These are phyloP conservation scores for Pyrenophora graminea DNA, from an alignment of 2,329 filamentous ascomycete species.

Conservation along the genomic window DNA sequence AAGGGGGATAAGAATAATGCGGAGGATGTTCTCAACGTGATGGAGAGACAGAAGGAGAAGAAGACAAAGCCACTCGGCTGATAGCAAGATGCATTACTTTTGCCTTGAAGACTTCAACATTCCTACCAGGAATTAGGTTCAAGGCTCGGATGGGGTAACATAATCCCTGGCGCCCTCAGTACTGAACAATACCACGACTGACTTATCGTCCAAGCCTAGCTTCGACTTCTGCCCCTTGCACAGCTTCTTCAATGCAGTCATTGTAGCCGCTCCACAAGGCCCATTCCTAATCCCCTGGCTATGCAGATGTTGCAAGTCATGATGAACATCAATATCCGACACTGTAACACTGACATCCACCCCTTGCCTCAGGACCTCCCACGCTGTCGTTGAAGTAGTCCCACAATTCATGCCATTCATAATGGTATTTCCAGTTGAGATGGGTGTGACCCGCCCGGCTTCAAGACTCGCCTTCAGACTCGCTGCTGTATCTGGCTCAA, in stretches of 20 bases:
- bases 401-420: slow-evolving; percentile 78
- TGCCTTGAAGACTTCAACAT: neutral
- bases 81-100: neutral
- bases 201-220: slow-evolving; percentile 49
- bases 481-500: slow-evolving; percentile 70
- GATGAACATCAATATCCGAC: slow-evolving; percentile 65
- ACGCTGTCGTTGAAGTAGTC: slow-evolving; percentile 68
- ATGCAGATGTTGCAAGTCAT: slow-evolving; percentile 60
- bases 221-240: slow-evolving; percentile 42
- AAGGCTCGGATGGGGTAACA: slow-evolving; percentile 7
- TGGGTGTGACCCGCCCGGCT: slow-evolving; percentile 53
- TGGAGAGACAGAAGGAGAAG: slow-evolving; percentile 62
- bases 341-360: slow-evolving; percentile 66
- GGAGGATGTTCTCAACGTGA: slow-evolving; percentile 76
- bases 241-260: slow-evolving; percentile 62
- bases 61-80: slow-evolving; percentile 27
- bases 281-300: slow-evolving; percentile 56
- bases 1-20: slow-evolving; percentile 80
- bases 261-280: slow-evolving; percentile 65
- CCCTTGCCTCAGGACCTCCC: slow-evolving; percentile 61
- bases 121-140: slow-evolving; percentile 8
- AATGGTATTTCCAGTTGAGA: slow-evolving; percentile 65
- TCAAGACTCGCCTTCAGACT: slow-evolving; percentile 60
- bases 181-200: slow-evolving; percentile 67
- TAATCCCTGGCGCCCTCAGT: slow-evolving; percentile 61